A percentile compares a stretch with the other conserved stretches of the same genome.
Evolutionary conservation across 169 alveolate species (phyloP).

Genomic region (Plasmodium gaboni): DNA sequence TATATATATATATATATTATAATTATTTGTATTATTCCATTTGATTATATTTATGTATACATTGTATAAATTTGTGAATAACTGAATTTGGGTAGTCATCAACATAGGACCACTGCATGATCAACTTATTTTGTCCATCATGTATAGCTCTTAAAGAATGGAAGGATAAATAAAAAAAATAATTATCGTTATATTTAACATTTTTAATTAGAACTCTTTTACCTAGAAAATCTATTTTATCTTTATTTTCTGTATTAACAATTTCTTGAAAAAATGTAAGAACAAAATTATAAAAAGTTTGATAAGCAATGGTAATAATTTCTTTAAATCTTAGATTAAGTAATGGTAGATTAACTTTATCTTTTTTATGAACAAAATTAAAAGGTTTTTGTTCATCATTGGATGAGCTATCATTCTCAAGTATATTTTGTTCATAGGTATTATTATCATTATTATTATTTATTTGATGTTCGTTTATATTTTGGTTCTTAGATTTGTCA

Average conservation of each 20-base stretch:
- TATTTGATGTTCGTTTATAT: neutral
- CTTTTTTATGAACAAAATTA: constrained; percentile 25
- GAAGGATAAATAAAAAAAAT: constrained; percentile 44
- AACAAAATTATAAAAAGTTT: constrained; percentile 66
- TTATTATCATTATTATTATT: constrained; percentile 1
- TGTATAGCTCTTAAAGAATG: constrained; percentile 73
- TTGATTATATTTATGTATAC: constrained; percentile 17
- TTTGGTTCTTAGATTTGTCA: neutral
- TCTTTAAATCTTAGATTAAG: constrained; percentile 64
- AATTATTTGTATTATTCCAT: no score
- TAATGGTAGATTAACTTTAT: constrained; percentile 38
- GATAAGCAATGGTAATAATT: constrained; percentile 29
- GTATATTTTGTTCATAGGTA: neutral
- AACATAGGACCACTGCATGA: constrained; percentile 73
- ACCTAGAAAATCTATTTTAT: constrained; percentile 27
- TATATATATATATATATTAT: neutral
- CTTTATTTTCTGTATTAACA: constrained; percentile 47
- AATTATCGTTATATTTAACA: constrained; percentile 26
- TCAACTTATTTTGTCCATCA: constrained; percentile 48
- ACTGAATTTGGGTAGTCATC: constrained; percentile 52
- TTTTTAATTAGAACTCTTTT: constrained; percentile 57
- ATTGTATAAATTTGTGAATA: constrained; percentile 35
- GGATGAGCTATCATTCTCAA: neutral
- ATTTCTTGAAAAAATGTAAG: constrained; percentile 76
- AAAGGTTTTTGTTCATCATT: neutral